Percentiles rank a stretch among this genome's conserved stretches.
phyloP scores from a whole-genome alignment of 768 basidiomycete species.

The Daedalea quercina region DNA sequence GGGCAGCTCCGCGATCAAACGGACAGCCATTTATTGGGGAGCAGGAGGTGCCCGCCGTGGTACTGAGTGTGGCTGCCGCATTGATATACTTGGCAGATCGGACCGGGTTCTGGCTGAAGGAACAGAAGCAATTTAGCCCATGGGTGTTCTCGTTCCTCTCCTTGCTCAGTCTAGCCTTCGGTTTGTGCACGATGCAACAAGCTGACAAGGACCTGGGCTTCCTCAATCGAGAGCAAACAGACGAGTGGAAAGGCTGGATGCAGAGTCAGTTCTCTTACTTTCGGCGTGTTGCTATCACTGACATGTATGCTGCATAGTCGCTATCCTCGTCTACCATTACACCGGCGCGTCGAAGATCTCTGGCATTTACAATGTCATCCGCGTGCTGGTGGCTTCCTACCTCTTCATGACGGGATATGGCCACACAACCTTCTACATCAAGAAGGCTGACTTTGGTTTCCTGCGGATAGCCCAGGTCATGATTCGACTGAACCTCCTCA shows the following conservation, averaged over 20 bases:
- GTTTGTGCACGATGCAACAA: slow-evolving; percentile 58
- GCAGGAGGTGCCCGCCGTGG: slow-evolving; percentile 40
- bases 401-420: slow-evolving; percentile 94
- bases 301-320: slow-evolving; percentile 40
- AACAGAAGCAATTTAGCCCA: slow-evolving; percentile 76
- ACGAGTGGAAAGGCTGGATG: slow-evolving; percentile 99
- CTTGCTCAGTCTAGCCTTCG: slow-evolving; percentile 45
- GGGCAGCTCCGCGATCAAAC: slow-evolving; percentile 10
- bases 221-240: slow-evolving; percentile 87
- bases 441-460: slow-evolving; percentile 84
- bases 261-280: slow-evolving; percentile 51
- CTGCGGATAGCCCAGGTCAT: slow-evolving; percentile 73
- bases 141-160: slow-evolving; percentile 61
- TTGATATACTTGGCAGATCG: slow-evolving; percentile 77
- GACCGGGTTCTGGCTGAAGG: slow-evolving; percentile 83
- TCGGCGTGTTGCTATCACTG: not conserved
- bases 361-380: slow-evolving; percentile 90
- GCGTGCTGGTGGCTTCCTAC: slow-evolving; percentile 83
- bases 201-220: slow-evolving; percentile 83
- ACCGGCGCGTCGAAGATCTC: slow-evolving; percentile 83
- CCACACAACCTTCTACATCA: slow-evolving; percentile 82
- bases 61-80: slow-evolving; percentile 61
- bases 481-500: slow-evolving; percentile 79
- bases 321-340: slow-evolving; percentile 91
- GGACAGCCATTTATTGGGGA: slow-evolving; percentile 24